These are phyloP conservation scores for Didymella exigua DNA, from an alignment of 2,329 filamentous ascomycete genomes.

Conservation along the genomic window DNA sequence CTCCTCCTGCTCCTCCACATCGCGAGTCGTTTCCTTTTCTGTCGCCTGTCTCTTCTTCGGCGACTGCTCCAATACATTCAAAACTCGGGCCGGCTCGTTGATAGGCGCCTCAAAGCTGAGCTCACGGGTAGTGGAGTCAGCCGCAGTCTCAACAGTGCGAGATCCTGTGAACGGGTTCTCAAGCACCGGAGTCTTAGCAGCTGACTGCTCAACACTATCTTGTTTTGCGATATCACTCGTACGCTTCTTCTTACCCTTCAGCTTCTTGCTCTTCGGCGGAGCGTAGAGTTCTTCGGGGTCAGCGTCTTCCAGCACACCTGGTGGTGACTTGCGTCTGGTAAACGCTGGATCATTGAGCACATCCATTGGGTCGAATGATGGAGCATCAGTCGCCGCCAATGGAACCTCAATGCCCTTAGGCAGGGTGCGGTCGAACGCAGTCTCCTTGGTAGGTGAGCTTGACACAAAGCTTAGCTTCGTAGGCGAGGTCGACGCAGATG, in stretches of 20 bases:
- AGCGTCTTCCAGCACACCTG: slow-evolving; percentile 43
- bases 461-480: slow-evolving; percentile 33
- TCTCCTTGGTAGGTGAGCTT: slow-evolving; percentile 33
- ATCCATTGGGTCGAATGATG: slow-evolving; percentile 46
- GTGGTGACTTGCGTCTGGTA: slow-evolving; percentile 39
- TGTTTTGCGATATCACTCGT: slow-evolving; percentile 19
- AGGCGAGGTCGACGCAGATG: slow-evolving; percentile 39
- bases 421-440: slow-evolving; percentile 27
- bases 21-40: neutral
- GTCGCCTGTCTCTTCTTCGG: slow-evolving; percentile 1
- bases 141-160: slow-evolving; percentile 43
- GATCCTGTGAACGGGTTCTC: slow-evolving; percentile 39
- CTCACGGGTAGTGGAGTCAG: slow-evolving; percentile 29
- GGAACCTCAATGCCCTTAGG: slow-evolving; percentile 44
- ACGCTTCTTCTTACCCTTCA: slow-evolving; percentile 52
- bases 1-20: neutral
- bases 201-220: slow-evolving; percentile 38
- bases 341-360: slow-evolving; percentile 47
- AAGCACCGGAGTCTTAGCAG: slow-evolving; percentile 40
- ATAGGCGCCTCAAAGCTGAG: slow-evolving; percentile 1
- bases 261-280: slow-evolving; percentile 53
- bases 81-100: neutral
- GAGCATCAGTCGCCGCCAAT: slow-evolving; percentile 38
- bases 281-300: slow-evolving; percentile 45
- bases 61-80: slow-evolving; percentile 1